Conservation (phyloP, 768 basidiomycete genomes). For the Panaeolus papilionaceus region DNA sequence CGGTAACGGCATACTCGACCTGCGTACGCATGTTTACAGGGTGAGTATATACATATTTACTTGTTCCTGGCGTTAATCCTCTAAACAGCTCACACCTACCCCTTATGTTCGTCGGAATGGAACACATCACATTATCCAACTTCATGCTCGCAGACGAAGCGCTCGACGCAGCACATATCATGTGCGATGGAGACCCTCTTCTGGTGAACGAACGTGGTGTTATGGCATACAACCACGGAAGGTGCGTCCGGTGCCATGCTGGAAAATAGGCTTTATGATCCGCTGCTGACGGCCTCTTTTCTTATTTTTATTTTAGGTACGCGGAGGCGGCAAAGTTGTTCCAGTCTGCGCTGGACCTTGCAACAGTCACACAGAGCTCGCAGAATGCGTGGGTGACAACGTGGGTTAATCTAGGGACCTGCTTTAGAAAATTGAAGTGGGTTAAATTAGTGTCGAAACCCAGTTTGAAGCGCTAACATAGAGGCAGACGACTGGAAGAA, state of each 20-base stretch:
- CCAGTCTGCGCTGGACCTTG: conserved; percentile 76
- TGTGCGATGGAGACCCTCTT: conserved; percentile 90
- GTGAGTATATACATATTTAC: conserved; percentile 44
- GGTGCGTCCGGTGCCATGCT: conserved; percentile 52
- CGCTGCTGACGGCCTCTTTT: conserved; percentile 2
- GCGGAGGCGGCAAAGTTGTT: conserved; percentile 75
- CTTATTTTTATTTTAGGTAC: conserved; percentile 56
- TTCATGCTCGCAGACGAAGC: conserved; percentile 86
- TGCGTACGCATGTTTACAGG: conserved; percentile 95
- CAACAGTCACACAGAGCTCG: conserved; percentile 84
- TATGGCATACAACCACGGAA: conserved; percentile 85
- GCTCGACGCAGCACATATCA: conserved; percentile 76
- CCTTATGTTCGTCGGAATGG: conserved; percentile 96
- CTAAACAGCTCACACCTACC: conserved; percentile 87
- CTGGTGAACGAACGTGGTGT: conserved; percentile 93
- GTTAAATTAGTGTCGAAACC: conserved; percentile 29
- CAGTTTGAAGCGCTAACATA: neutral
- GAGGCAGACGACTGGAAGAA: conserved; percentile 55
- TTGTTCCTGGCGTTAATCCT: neutral
- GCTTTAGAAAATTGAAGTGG: conserved; percentile 80
- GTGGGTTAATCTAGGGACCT: conserved; percentile 92
- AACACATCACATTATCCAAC: conserved; percentile 92
- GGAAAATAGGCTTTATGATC: neutral
- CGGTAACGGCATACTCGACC: conserved; percentile 97
- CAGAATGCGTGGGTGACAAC: conserved; percentile 88